Conservation (phyloP, 2,329 filamentous ascomycete species). For the Fusarium mundagurra region DNA sequence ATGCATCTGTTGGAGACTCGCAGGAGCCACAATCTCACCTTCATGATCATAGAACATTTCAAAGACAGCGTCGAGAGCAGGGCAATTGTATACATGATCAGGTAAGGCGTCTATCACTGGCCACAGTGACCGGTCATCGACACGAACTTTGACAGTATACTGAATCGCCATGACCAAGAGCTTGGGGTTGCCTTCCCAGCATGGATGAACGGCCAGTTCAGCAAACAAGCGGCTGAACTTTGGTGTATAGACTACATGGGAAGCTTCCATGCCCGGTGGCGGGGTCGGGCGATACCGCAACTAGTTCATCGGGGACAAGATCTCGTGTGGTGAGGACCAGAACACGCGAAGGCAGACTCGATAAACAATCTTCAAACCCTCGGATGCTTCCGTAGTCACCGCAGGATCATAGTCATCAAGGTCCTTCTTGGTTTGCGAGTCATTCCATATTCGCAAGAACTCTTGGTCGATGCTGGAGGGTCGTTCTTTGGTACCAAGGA, state of each 20-base stretch:
- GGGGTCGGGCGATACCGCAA: background rate
- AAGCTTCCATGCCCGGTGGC: background rate
- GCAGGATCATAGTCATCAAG: background rate
- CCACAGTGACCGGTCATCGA: background rate
- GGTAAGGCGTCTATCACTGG: background rate
- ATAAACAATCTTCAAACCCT: too few relatives aligned
- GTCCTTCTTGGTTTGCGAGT: background rate
- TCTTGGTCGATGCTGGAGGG: too few relatives aligned
- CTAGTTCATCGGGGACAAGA: background rate
- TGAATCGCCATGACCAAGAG: background rate
- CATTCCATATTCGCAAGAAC: too few relatives aligned
- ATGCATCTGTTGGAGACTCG: background rate
- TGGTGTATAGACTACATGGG: background rate
- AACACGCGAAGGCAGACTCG: background rate
- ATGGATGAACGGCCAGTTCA: background rate
- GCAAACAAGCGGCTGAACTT: background rate
- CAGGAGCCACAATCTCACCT: too few relatives aligned
- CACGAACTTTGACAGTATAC: background rate
- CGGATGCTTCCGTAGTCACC: background rate
- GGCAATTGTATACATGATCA: too few relatives aligned
- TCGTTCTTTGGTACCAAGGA: too few relatives aligned
- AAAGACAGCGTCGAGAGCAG: too few relatives aligned
- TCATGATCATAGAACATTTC: too few relatives aligned
- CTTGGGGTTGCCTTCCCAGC: fast-evolving
- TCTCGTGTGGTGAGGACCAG: background rate